Evolutionary conservation across 2,329 filamentous ascomycete genomes (phyloP).

Genomic region (Ilyonectria destructans): DNA sequence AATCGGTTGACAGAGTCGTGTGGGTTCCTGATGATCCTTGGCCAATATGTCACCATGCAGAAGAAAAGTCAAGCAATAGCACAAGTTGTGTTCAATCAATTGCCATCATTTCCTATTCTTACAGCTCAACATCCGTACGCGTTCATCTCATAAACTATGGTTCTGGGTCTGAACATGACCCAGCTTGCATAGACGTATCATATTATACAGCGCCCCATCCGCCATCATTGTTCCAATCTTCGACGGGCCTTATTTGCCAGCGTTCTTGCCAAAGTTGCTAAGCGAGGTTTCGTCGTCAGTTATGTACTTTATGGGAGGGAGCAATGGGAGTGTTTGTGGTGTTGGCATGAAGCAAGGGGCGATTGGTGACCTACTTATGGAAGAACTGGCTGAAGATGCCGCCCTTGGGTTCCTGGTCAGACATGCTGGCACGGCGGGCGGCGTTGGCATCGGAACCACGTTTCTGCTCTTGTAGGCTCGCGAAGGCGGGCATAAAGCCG

Average conservation of each 20-base stretch:
- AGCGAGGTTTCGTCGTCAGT: slow-evolving; percentile 2
- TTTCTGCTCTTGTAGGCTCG: slow-evolving; percentile 68
- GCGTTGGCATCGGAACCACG: slow-evolving; percentile 61
- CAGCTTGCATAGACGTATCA: background rate
- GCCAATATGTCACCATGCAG: background rate
- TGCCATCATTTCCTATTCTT: slow-evolving; percentile 30
- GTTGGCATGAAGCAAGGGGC: background rate
- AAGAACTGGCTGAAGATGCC: slow-evolving; percentile 71
- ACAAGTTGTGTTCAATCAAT: slow-evolving; percentile 26
- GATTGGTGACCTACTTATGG: slow-evolving; percentile 64
- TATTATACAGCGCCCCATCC: slow-evolving; percentile 22
- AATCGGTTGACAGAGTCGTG: slow-evolving; percentile 14
- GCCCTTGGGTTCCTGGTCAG: slow-evolving; percentile 66
- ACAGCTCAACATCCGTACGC: slow-evolving; percentile 27
- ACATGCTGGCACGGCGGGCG: slow-evolving; percentile 70
- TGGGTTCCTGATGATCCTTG: slow-evolving; percentile 33
- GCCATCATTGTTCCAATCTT: slow-evolving; percentile 25
- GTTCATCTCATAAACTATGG: slow-evolving; percentile 19
- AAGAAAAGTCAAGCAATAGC: background rate
- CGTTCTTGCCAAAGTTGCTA: slow-evolving; percentile 56
- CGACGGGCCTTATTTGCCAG: slow-evolving; percentile 45
- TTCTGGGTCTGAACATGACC: slow-evolving; percentile 15
- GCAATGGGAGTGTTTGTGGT: background rate
- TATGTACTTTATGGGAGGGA: background rate
- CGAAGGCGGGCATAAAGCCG: slow-evolving; percentile 64